These are phyloP conservation scores for Tetramitus jugosus DNA, from an alignment of 208 protist species.

Conservation along the genomic window DNA sequence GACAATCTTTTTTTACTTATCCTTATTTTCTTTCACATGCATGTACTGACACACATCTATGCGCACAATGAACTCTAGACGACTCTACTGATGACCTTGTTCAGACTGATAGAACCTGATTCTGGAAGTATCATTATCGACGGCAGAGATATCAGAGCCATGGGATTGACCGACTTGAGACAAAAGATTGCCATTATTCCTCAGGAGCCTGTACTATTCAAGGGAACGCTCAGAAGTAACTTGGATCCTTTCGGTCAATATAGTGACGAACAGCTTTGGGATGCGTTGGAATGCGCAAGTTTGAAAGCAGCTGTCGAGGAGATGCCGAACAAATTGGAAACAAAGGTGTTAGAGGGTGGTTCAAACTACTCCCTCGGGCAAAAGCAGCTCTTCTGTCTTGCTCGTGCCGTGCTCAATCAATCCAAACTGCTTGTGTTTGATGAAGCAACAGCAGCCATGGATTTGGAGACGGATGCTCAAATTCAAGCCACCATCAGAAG, in stretches of 20 bases:
- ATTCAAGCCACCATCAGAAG: constrained; percentile 26
- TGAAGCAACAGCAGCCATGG: no score
- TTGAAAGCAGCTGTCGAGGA: not conserved
- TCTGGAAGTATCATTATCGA: constrained; percentile 55
- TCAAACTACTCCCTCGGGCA: constrained; percentile 50
- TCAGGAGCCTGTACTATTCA: not conserved
- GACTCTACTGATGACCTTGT: constrained; percentile 30
- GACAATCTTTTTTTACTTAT: no score
- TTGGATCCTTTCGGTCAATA: constrained; percentile 69
- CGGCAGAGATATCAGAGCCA: constrained; percentile 49
- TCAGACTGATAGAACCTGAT: not conserved
- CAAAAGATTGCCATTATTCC: not conserved
- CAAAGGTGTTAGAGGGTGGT: constrained; percentile 36
- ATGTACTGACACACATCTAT: no score
- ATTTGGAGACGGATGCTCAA: constrained; percentile 26
- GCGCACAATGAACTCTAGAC: constrained; percentile 51
- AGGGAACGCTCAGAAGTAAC: constrained; percentile 51
- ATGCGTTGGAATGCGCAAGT: constrained; percentile 38
- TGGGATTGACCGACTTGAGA: not conserved
- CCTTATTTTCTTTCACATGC: no score
- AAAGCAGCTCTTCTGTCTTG: constrained; percentile 27
- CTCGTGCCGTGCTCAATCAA: constrained; percentile 31
- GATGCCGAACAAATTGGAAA: constrained; percentile 32
- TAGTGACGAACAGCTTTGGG: constrained; percentile 52
- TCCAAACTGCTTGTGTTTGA: constrained; percentile 33